Evolutionary conservation across 805 yeast genomes (phyloP).

Genomic region (Barnettozyma siamensis): DNA sequence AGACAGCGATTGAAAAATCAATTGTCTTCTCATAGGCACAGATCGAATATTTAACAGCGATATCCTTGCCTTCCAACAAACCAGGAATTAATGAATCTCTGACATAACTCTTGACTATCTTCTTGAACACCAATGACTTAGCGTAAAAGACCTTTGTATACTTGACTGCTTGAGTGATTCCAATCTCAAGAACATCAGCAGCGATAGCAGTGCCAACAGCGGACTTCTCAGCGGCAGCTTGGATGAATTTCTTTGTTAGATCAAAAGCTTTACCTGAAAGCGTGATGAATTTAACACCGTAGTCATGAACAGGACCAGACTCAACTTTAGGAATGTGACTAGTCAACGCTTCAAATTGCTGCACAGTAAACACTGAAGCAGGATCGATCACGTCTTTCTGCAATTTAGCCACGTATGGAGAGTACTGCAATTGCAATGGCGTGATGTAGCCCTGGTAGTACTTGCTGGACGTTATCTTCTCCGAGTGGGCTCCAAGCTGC

Average conservation of each 20-base stretch:
- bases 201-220: not conserved
- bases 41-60: not conserved
- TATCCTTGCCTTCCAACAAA: not conserved
- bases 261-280: not conserved
- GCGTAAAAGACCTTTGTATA: not conserved
- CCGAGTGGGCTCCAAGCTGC: conserved; percentile 9
- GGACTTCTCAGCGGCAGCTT: not conserved
- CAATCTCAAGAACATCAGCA: not conserved
- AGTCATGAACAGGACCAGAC: conserved; percentile 6
- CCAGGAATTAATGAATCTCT: not conserved
- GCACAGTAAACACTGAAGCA: not conserved
- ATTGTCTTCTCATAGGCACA: not conserved
- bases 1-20: not conserved
- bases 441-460: conserved; percentile 19
- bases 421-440: conserved; percentile 13
- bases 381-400: conserved; percentile 12
- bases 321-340: not conserved
- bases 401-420: conserved; percentile 6
- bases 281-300: not conserved
- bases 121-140: not conserved
- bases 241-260: not conserved
- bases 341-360: conserved; percentile 4
- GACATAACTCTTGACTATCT: not conserved
- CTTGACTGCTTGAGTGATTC: not conserved
- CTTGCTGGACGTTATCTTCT: conserved; percentile 4